phyloP scores from a whole-genome alignment of 768 basidiomycete genomes.

The Auriscalpium vulgare region DNA sequence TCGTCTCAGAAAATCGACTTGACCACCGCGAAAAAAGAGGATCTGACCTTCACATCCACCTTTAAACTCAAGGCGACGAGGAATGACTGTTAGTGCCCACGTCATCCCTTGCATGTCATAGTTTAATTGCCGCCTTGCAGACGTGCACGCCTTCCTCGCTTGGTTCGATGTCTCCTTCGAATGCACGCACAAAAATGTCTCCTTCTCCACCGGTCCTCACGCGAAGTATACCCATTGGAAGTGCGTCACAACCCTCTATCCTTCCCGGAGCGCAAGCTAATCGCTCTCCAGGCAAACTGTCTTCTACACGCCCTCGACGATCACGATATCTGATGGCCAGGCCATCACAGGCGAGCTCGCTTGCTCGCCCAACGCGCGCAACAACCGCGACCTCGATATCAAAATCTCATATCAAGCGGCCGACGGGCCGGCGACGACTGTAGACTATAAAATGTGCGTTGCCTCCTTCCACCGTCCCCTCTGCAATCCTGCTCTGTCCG shows the following conservation, averaged over 20 bases:
- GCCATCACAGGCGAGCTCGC: slow-evolving; percentile 60
- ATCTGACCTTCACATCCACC: slow-evolving; percentile 75
- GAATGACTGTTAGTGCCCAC: slow-evolving; percentile 69
- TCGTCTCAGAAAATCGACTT: slow-evolving; percentile 76
- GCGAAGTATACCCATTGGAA: slow-evolving; percentile 96
- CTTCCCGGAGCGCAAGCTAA: not conserved
- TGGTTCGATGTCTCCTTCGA: slow-evolving; percentile 99
- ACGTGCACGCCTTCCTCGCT: slow-evolving; percentile 94
- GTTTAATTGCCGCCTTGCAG: slow-evolving; percentile 32
- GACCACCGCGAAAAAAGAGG: slow-evolving; percentile 88
- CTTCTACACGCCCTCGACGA: slow-evolving; percentile 85
- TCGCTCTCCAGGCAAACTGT: slow-evolving; percentile 75
- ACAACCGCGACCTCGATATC: slow-evolving; percentile 95
- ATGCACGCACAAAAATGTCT: slow-evolving; percentile 90
- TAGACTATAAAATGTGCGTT: slow-evolving; percentile 87
- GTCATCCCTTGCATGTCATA: not conserved
- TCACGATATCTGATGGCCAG: slow-evolving; percentile 65
- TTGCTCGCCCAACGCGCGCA: slow-evolving; percentile 85
- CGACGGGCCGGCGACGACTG: slow-evolving; percentile 22
- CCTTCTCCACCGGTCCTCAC: slow-evolving; percentile 96
- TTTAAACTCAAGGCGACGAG: slow-evolving; percentile 79
- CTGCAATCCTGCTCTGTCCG: slow-evolving; percentile 8
- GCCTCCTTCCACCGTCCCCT: slow-evolving; percentile 21
- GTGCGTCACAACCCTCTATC: slow-evolving; percentile 38
- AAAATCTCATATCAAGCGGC: slow-evolving; percentile 51